Percentiles rank a stretch among this genome's conserved stretches.
Evolutionary conservation across 108 stramenopile species (phyloP).

Genomic region (Nannochloropsis gaditana): DNA sequence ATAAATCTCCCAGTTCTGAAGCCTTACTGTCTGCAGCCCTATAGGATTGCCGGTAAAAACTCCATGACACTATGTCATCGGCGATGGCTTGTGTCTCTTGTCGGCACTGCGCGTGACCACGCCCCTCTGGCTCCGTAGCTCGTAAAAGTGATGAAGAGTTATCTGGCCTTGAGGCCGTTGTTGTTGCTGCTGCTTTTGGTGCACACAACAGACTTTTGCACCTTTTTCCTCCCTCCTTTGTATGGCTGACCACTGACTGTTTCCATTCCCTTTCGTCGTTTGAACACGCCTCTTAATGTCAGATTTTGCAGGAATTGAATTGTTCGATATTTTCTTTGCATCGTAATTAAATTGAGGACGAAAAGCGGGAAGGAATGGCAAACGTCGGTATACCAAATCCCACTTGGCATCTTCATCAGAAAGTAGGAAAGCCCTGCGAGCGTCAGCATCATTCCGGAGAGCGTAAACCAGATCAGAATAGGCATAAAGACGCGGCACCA

Average conservation of each 20-base stretch:
- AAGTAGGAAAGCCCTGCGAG: not conserved
- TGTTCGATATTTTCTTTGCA: too few species aligned
- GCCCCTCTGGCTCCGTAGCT: not conserved
- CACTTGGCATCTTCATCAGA: not conserved
- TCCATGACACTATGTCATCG: not conserved
- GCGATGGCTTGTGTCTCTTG: not conserved
- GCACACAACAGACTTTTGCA: not conserved
- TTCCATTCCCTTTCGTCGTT: too few species aligned
- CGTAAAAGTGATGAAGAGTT: not conserved
- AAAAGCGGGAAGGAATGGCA: not conserved
- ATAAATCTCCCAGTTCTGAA: too few species aligned
- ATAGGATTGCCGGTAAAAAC: too few species aligned
- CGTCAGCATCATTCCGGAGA: not conserved
- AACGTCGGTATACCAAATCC: not conserved
- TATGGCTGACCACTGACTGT: not conserved
- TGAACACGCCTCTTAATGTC: too few species aligned
- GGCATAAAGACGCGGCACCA: constrained; percentile 2
- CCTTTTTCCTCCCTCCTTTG: not conserved
- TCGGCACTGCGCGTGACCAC: not conserved
- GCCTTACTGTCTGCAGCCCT: too few species aligned
- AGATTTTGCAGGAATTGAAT: too few species aligned
- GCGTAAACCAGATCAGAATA: not conserved
- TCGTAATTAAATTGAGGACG: constrained; percentile 17
- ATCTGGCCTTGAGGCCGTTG: not conserved
- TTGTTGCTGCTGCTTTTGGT: not conserved